Base-by-base conservation (phyloP, 306 rosid species). In the Pyrus bretschneideri region DNA sequence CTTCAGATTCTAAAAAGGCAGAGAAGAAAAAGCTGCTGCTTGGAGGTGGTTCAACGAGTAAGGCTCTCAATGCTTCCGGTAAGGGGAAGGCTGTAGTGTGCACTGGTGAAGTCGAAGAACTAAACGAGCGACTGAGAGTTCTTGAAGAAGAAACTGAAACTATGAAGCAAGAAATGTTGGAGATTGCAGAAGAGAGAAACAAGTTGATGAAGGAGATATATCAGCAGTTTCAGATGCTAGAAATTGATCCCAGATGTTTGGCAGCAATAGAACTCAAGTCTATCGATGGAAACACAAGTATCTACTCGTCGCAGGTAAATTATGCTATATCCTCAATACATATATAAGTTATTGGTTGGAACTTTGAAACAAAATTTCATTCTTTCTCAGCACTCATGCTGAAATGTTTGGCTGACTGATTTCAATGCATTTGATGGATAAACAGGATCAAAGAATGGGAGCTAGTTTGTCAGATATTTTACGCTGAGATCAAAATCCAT, bases 101-200 rank as follows among this genome's bases (percentile, higher is more conserved):
- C 76, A 44, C 63, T 14, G 54, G 77, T 57, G 83, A 78, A 75
- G 66, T 80, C 12, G 78, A 84, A 25, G 76, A 82, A 76, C 76
- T 86, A 9, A 66, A 77, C 11, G 67, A 81, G 73, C 71, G 80
- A 57, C 15, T 88, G 71, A 76, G 67, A 65, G 68, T 78, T 46
- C 88, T 86, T 30, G 92, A 88, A 88, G 87, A 84, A 72, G 90
- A 84, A 46, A 86, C 80, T 49, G 70, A 84, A 70, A 58, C 61
- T 23, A 76, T 78, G 81, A 88, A 84, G 81, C 33, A 82, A 59
- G 84, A 65, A 15, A 21, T 86, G 46, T 76, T 78, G 64, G 69
- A 65, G 61, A 65, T 51, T 57, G 54, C 82, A 29, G 79, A 81
- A 70, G 88, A 82, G 52, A 82, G 87, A 45, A 88, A 72, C 49